These are phyloP conservation scores for Naganishia liquefaciens DNA, from an alignment of 1,284 basidiomycete genomes.

Conservation along the genomic window DNA sequence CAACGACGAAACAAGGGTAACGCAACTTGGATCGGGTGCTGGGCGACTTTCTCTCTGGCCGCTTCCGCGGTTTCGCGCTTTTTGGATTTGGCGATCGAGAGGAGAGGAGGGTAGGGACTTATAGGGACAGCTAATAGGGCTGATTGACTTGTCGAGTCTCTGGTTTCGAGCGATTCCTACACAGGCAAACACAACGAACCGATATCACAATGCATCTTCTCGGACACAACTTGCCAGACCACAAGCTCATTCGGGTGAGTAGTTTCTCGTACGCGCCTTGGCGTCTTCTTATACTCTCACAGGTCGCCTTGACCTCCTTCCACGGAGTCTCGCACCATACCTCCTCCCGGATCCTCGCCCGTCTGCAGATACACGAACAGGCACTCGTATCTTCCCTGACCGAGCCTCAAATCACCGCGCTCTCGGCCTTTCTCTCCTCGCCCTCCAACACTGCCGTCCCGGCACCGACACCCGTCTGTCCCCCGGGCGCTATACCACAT, in stretches of 20 bases:
- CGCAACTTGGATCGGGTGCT: neutral
- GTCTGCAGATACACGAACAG: slow-evolving; percentile 57
- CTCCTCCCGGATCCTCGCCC: slow-evolving; percentile 56
- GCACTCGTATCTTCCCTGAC: slow-evolving; percentile 53
- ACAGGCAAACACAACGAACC: neutral
- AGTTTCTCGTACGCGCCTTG: neutral
- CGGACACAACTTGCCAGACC: slow-evolving; percentile 56
- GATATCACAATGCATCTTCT: slow-evolving; percentile 53
- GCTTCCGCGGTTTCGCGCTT: slow-evolving; percentile 8
- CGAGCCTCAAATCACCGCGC: slow-evolving; percentile 59
- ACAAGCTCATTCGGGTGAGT: slow-evolving; percentile 55
- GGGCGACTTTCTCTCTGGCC: neutral
- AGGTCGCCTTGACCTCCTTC: slow-evolving; percentile 60
- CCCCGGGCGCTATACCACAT: slow-evolving; percentile 36
- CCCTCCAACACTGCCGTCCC: slow-evolving; percentile 51
- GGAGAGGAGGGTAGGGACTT: neutral
- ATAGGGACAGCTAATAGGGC: too few relatives aligned
- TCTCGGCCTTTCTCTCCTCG: slow-evolving; percentile 60
- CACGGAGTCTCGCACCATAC: slow-evolving; percentile 58
- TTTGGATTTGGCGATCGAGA: slow-evolving; percentile 3
- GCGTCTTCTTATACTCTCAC: slow-evolving; percentile 3
- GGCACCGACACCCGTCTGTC: slow-evolving; percentile 47
- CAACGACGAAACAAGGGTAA: too few relatives aligned
- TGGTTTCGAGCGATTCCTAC: neutral
- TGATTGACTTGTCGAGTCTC: too few relatives aligned